phyloP scores from a whole-genome alignment of 2,329 filamentous ascomycete genomes.

The Geosmithia flava region DNA sequence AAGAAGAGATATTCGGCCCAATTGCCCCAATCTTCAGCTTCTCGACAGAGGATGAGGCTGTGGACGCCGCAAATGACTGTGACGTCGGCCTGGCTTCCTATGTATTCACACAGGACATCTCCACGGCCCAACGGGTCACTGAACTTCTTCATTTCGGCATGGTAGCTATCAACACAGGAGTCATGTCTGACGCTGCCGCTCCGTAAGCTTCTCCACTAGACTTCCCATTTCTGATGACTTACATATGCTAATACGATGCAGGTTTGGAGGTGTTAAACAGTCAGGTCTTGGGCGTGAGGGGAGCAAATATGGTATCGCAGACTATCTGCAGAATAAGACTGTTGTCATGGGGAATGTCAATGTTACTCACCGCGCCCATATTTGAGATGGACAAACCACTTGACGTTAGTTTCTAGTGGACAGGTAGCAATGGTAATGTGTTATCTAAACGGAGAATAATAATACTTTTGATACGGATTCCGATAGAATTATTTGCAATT shows the following conservation, averaged over 20 bases:
- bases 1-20: slow-evolving; percentile 9
- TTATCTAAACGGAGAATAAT: too few species aligned
- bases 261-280: slow-evolving; percentile 27
- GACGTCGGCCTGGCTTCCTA: slow-evolving; percentile 14
- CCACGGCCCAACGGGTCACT: slow-evolving; percentile 23
- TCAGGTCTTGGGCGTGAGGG: slow-evolving; percentile 29
- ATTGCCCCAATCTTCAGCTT: slow-evolving; percentile 7
- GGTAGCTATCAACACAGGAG: slow-evolving; percentile 37
- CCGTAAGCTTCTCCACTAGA: slow-evolving; percentile 8
- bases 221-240: background rate
- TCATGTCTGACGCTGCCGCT: slow-evolving; percentile 12
- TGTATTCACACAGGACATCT: slow-evolving; percentile 9
- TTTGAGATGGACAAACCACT: too few species aligned
- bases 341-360: too few species aligned
- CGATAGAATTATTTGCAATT: too few species aligned
- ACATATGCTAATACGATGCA: background rate
- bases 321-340: slow-evolving; percentile 12
- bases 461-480: too few species aligned
- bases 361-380: too few species aligned
- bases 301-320: slow-evolving; percentile 31
- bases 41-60: slow-evolving; percentile 17
- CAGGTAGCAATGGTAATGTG: too few species aligned
- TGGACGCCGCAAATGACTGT: slow-evolving; percentile 17
- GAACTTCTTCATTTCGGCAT: slow-evolving; percentile 49
- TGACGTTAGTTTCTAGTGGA: too few species aligned